Conservation (phyloP, 2,329 filamentous ascomycete genomes). For the Fusarium pseudonygamai region DNA sequence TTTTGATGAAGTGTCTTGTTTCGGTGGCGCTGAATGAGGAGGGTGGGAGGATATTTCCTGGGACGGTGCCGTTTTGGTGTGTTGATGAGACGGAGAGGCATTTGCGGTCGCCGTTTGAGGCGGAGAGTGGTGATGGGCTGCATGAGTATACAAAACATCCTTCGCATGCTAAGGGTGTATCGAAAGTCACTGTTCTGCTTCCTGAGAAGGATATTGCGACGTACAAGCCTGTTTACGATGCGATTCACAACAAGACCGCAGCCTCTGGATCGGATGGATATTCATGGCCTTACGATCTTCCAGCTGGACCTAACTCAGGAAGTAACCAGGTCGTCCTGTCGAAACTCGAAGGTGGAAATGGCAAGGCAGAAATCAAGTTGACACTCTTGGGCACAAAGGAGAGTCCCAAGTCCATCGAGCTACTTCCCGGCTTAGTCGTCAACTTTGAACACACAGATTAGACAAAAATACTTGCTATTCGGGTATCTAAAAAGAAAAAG, state of each 20-base stretch:
- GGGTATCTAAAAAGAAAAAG: background rate
- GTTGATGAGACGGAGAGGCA: conserved; percentile 67
- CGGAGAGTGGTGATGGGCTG: conserved; percentile 28
- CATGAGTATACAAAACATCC: conserved; percentile 55
- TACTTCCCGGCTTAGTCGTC: conserved; percentile 35
- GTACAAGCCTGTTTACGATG: conserved; percentile 41
- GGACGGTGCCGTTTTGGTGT: conserved; percentile 71
- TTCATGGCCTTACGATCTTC: conserved; percentile 33
- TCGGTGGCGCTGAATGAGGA: conserved; percentile 52
- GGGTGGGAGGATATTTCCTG: conserved; percentile 49
- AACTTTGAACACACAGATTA: conserved; percentile 32
- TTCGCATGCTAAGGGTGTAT: conserved; percentile 61
- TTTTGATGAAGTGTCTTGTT: conserved; percentile 67
- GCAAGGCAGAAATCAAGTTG: conserved; percentile 30
- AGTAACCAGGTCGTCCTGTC: conserved; percentile 26
- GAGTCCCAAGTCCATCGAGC: conserved; percentile 35
- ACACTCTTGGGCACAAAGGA: conserved; percentile 36
- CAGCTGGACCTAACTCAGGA: conserved; percentile 25
- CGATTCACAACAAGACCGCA: conserved; percentile 36
- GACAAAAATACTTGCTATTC: background rate
- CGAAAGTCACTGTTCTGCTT: conserved; percentile 53
- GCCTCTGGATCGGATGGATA: background rate
- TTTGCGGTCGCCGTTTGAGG: conserved; percentile 62
- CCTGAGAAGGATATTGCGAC: conserved; percentile 28
- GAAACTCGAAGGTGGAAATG: background rate